These are phyloP conservation scores for Xylariaceae sp. DNA, from an alignment of 2,329 filamentous ascomycete genomes.

Conservation along the genomic window DNA sequence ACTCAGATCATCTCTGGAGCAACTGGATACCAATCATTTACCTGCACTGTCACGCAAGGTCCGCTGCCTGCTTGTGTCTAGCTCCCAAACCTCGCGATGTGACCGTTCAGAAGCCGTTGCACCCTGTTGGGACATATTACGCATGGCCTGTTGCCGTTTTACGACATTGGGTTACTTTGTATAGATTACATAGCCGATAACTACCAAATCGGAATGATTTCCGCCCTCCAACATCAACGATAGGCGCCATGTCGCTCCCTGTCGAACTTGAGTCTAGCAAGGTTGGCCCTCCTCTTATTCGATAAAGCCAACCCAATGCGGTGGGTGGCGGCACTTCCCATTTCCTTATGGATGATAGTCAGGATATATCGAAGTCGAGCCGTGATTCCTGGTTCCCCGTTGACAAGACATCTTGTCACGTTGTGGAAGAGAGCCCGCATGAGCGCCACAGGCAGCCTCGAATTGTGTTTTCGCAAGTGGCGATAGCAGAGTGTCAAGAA, in stretches of 20 bases:
- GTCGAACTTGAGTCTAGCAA: conserved; percentile 2
- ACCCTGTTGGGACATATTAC: too few species aligned
- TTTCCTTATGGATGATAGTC: conserved; percentile 25
- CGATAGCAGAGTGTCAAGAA: conserved; percentile 30
- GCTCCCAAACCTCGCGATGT: too few species aligned
- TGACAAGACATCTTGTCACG: conserved; percentile 33
- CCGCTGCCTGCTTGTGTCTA: conserved; percentile 1
- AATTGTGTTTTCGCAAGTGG: conserved; percentile 24
- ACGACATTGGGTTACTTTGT: conserved; percentile 14
- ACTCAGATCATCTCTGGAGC: conserved; percentile 23
- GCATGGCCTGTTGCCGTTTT: conserved; percentile 1
- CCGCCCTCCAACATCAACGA: too few species aligned
- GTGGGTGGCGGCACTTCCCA: conserved; percentile 24
- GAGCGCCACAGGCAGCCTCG: conserved; percentile 20
- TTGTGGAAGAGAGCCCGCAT: conserved; percentile 30
- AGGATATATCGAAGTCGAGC: conserved; percentile 34
- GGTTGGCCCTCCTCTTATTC: conserved; percentile 19
- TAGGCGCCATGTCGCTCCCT: neutral
- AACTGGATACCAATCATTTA: conserved; percentile 21
- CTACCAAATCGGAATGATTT: too few species aligned
- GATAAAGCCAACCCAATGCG: conserved; percentile 15
- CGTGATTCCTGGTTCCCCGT: conserved; percentile 31
- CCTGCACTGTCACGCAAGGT: conserved; percentile 16
- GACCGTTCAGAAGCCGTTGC: too few species aligned
- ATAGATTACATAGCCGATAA: too few species aligned